Percentiles rank a stretch among this genome's conserved stretches.
phyloP scores from a whole-genome alignment of 73 alveolate species.

The Tetrahymena malaccensis region DNA sequence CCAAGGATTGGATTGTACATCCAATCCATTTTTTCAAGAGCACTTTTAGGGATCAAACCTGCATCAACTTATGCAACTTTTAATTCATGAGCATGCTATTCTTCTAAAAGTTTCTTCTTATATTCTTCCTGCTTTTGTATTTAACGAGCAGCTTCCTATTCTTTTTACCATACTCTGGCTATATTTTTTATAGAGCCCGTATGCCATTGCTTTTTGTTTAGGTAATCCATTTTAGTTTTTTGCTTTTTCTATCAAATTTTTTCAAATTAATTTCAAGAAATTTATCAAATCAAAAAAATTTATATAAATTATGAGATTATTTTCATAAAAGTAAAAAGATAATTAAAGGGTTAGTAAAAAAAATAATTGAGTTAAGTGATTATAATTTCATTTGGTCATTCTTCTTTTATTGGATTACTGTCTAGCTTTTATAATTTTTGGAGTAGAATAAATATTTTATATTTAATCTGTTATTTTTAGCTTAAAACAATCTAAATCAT shows the following conservation, averaged over 20 bases:
- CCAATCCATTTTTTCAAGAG: conserved; percentile 78
- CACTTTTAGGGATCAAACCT: conserved; percentile 80
- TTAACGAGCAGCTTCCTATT: conserved; percentile 57
- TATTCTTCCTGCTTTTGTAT: conserved; percentile 60
- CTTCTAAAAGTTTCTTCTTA: conserved; percentile 75
- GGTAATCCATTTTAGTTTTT: conserved; percentile 35
- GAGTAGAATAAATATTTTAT: background rate
- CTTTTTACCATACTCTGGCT: conserved; percentile 83
- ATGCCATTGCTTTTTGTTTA: conserved; percentile 80
- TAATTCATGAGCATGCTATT: conserved; percentile 72
- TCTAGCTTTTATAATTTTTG: background rate
- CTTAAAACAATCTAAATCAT: background rate
- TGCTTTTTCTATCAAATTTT: background rate
- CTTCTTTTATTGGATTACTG: background rate
- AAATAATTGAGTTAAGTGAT: background rate
- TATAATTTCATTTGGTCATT: background rate
- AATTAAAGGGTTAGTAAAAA: too few relatives aligned
- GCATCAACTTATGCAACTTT: conserved; percentile 74
- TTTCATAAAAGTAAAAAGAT: too few relatives aligned
- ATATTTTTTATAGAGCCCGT: conserved; percentile 76
- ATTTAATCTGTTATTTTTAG: background rate
- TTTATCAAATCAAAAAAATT: too few relatives aligned
- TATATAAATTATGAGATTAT: too few relatives aligned
- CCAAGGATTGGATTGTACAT: conserved; percentile 59
- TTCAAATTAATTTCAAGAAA: background rate